phyloP scores from a whole-genome alignment of 2,329 filamentous ascomycete genomes.

The Penicillium fuscoglaucum region DNA sequence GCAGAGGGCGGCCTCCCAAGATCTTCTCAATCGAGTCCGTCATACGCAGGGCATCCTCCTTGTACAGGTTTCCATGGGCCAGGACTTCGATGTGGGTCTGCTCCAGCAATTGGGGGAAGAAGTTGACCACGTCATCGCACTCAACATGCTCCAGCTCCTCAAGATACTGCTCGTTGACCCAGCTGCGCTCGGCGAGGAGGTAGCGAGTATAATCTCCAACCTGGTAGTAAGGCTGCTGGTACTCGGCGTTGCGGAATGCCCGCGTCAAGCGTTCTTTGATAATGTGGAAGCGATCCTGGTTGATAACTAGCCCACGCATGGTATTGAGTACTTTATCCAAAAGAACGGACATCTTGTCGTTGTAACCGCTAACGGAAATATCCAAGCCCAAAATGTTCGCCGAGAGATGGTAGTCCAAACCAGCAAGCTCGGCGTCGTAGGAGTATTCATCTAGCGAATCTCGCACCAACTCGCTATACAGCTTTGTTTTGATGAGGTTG shows the following conservation, averaged over 20 bases:
- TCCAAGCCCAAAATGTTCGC: slow-evolving; percentile 72
- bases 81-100: slow-evolving; percentile 87
- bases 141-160: slow-evolving; percentile 75
- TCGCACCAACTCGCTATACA: slow-evolving; percentile 83
- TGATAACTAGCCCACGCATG: slow-evolving; percentile 80
- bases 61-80: slow-evolving; percentile 89
- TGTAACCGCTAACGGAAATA: slow-evolving; percentile 83
- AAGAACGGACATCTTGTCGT: slow-evolving; percentile 90
- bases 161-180: slow-evolving; percentile 75
- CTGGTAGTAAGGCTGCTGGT: slow-evolving; percentile 85
- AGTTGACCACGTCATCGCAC: slow-evolving; percentile 70
- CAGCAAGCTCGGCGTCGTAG: slow-evolving; percentile 92
- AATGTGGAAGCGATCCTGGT: slow-evolving; percentile 84
- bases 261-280: slow-evolving; percentile 81
- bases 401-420: slow-evolving; percentile 77
- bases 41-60: slow-evolving; percentile 84
- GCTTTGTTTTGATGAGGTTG: slow-evolving; percentile 71
- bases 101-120: slow-evolving; percentile 75
- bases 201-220: slow-evolving; percentile 80
- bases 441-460: slow-evolving; percentile 91
- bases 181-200: slow-evolving; percentile 74
- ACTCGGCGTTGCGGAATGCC: slow-evolving; percentile 81
- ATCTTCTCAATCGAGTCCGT: slow-evolving; percentile 79
- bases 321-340: slow-evolving; percentile 83
- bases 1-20: slow-evolving; percentile 71